phyloP scores from a whole-genome alignment of 1,139 yeast genomes.

The Casaregolazyma suthepensis region DNA sequence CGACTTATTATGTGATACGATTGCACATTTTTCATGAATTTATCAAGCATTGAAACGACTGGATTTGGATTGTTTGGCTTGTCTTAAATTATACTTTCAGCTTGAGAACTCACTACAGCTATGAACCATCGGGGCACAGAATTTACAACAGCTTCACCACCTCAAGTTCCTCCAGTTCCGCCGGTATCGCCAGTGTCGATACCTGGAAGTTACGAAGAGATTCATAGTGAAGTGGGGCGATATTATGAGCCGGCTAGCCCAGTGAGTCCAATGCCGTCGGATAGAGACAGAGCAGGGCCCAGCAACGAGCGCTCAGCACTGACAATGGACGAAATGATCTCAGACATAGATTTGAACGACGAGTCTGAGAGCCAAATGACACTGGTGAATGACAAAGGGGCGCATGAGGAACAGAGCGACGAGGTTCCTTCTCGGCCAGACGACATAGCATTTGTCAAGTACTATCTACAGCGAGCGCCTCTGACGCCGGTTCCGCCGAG shows the following conservation, averaged over 20 bases:
- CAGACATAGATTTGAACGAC: not conserved
- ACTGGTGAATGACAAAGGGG: too few species aligned
- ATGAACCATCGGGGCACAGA: not conserved
- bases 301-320: not conserved
- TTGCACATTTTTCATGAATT: not conserved
- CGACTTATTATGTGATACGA: not conserved
- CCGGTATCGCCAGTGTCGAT: not conserved
- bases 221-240: not conserved
- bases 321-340: not conserved
- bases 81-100: not conserved
- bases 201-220: not conserved
- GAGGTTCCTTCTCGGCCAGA: not conserved
- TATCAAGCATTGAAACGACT: not conserved
- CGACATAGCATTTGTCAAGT: not conserved
- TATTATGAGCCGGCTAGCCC: not conserved
- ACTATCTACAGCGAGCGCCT: not conserved
- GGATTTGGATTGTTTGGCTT: not conserved
- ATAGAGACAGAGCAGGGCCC: not conserved
- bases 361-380: not conserved
- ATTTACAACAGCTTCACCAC: not conserved
- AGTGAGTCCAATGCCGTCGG: not conserved
- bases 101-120: not conserved
- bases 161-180: not conserved
- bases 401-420: not conserved
- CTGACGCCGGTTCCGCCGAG: conserved; percentile 2